Evolutionary conservation across 441 rosid genomes (phyloP), one percentile per base, ranked within the genome.

Genomic region (Gossypium trilobum): DNA sequence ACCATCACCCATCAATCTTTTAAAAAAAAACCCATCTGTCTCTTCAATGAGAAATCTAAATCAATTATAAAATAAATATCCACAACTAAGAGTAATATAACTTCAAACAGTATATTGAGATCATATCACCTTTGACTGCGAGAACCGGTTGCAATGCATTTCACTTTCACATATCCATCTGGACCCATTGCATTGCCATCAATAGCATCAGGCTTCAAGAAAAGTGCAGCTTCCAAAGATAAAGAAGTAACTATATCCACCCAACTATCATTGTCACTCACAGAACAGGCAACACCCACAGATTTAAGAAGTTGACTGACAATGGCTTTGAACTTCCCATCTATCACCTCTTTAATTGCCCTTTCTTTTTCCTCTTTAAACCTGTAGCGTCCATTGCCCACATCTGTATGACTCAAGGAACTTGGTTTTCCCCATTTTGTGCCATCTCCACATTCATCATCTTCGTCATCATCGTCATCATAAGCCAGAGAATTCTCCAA

Each of bases 171-270:
- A 80, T 80, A 85, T 57, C 80, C 86, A 79, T 84, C 77, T 1
- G 83, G 91, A 77, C 86, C 90, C 82, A 85, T 74, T 44, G 82
- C 74, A 78, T 88, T 89, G 29, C 92, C 90, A 56, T 82, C 85
- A 68, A 83, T 76, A 66, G 85, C 83, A 78, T 79, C 88, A 62
- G 90, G 95, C 81, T 88, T 89, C 80, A 95, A 74, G 60, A 82
- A 82, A 29, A 86, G 88, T 71, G 95, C 98, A 76, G 97, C 99
- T 82, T 92, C 91, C 98, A 97, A 91, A 8, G 97, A 89, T 69
- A 95, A 78, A 68, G 80, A 83, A 71, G 89, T 71, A 77, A 91
- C 86, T 31, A 91, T 85, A 75, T 91, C 90, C 10, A 84, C 81
- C 99, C 99, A 95, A 78, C 74, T 79, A 60, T 81, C 86, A 73